Base-by-base conservation (phyloP, 495 filamentous ascomycete genomes). In the Penicillium silybi region DNA sequence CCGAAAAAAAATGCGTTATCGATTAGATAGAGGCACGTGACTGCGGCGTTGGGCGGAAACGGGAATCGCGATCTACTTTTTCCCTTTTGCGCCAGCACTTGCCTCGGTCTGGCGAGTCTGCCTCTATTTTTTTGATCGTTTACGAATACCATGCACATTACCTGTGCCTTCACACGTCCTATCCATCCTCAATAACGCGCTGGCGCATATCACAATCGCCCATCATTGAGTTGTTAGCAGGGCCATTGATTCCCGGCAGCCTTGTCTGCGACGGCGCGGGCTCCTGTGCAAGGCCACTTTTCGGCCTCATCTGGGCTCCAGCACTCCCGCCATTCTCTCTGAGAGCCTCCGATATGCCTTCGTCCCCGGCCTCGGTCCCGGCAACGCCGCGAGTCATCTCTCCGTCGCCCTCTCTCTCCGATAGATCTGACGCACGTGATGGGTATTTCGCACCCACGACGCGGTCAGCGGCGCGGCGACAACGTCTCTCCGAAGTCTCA, bases 321-420 rank as follows among this genome's bases (percentile, higher is more conserved):
- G 56, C 59, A 46, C 67, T 82, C 41, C 75, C 74, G 59, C 77
- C 74, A 74, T 65, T 82, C 65, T 62, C 49, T 61, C 60, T 62
- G 23, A 61, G 50, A 66, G 42, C 62, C 57, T 44, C 61, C 64
- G 56, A 57, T 22, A 84, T 82, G 79, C 62, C 80, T 39, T 72
- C 61, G 15, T 52, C 70, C 32, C 62, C 69, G 51, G 64, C 63
- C 41, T 60, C 69, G 44, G 71, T 85, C 26, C 86, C 86, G 46
- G 76, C 79, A 44, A 85, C 81, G 50, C 86, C 86, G 54, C 81
- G 85, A 57, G 80, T 89, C 57, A 87, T 85, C 51, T 87, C 85
- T 20, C 86, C 86, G 16, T 83, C 83, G 18, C 85, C 85, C 46
- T 79, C 85, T 2, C 77, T 82, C 13, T 83, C 84, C 47, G 84